phyloP scores from a whole-genome alignment of 2,329 filamentous ascomycete genomes.

The Cercospora berteroae region DNA sequence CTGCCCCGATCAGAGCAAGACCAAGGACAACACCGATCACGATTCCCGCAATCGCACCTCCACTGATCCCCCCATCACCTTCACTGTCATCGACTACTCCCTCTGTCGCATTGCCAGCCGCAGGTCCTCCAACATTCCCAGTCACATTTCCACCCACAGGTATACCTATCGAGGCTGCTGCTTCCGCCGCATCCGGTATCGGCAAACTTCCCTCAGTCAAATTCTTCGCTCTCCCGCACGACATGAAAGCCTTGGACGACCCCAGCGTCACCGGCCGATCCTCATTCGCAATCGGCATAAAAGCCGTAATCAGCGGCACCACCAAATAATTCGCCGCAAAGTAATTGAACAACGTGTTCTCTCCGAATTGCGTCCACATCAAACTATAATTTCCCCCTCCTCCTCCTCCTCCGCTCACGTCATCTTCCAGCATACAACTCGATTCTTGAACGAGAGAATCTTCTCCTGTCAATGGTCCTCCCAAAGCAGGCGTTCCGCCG shows the following conservation, averaged over 20 bases:
- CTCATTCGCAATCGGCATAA: constrained; percentile 19
- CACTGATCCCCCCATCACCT: not conserved
- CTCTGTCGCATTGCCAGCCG: not conserved
- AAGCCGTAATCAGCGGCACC: constrained; percentile 16
- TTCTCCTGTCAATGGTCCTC: constrained; percentile 16
- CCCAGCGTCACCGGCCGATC: constrained; percentile 10
- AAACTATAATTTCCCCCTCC: constrained; percentile 6
- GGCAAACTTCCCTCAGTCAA: constrained; percentile 12
- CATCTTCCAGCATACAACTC: constrained; percentile 4
- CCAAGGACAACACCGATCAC: constrained; percentile 11
- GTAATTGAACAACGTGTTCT: constrained; percentile 5
- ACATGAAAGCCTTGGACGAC: constrained; percentile 15
- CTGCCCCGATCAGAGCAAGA: constrained; percentile 7
- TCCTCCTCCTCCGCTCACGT: not conserved
- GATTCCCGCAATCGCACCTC: constrained; percentile 13
- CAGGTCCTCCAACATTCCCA: not conserved
- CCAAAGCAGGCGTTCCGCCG: constrained; percentile 12
- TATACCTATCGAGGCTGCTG: not conserved
- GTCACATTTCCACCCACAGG: not conserved
- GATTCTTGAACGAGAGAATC: constrained; percentile 6
- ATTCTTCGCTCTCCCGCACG: constrained; percentile 12
- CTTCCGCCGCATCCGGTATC: not conserved
- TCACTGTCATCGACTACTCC: not conserved
- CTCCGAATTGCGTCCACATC: constrained; percentile 19
- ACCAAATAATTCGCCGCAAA: constrained; percentile 13